Conservation (phyloP, 2,329 filamentous ascomycete genomes). For the Sclerotiophoma versabilis region DNA sequence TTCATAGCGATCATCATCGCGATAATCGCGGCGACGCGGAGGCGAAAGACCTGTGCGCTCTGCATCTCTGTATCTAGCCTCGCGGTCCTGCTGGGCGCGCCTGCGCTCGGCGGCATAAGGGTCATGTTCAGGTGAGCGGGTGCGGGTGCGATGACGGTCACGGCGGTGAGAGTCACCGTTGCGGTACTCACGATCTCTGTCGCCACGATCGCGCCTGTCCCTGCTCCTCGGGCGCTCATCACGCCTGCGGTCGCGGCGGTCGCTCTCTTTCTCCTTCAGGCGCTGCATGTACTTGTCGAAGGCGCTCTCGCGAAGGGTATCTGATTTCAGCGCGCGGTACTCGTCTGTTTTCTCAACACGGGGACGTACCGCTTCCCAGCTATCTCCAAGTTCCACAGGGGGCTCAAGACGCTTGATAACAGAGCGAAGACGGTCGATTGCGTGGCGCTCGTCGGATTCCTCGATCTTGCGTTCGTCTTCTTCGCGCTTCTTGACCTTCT, state of each 20-base stretch:
- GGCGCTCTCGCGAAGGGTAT: slow-evolving; percentile 80
- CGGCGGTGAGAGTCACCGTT: slow-evolving; percentile 51
- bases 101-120: slow-evolving; percentile 94
- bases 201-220: slow-evolving; percentile 50
- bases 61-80: slow-evolving; percentile 88
- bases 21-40: slow-evolving; percentile 53
- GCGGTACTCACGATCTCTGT: slow-evolving; percentile 51
- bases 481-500: slow-evolving; percentile 80
- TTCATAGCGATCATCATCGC: slow-evolving; percentile 49
- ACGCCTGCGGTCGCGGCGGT: slow-evolving; percentile 58
- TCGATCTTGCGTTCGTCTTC: slow-evolving; percentile 84
- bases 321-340: slow-evolving; percentile 80
- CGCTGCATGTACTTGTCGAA: slow-evolving; percentile 94
- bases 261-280: slow-evolving; percentile 84
- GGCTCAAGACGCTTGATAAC: slow-evolving; percentile 91
- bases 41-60: slow-evolving; percentile 70
- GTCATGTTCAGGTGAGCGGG: slow-evolving; percentile 89
- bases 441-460: slow-evolving; percentile 85
- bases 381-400: slow-evolving; percentile 77
- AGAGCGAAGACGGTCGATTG: slow-evolving; percentile 82
- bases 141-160: slow-evolving; percentile 62
- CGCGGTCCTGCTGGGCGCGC: slow-evolving; percentile 91
- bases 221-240: slow-evolving; percentile 54
- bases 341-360: slow-evolving; percentile 83
- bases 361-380: slow-evolving; percentile 85